Percentiles rank a stretch among this genome's conserved stretches.
Evolutionary conservation across 2,329 filamentous ascomycete species (phyloP).

Genomic region (Trichoderma polysporum): DNA sequence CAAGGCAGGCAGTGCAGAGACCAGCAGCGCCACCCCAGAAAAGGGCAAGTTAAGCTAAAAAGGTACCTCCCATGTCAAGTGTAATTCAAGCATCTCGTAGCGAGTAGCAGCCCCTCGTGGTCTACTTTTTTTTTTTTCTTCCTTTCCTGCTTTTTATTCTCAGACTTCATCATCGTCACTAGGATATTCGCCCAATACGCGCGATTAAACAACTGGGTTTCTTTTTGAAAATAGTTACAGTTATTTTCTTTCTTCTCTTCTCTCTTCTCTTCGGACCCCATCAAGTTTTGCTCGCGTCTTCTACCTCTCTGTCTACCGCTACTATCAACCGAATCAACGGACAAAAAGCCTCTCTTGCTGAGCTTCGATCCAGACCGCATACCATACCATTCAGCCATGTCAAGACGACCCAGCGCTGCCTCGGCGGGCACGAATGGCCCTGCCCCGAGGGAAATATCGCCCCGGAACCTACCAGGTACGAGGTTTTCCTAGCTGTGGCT

Average conservation of each 20-base stretch:
- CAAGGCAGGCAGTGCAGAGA: not conserved
- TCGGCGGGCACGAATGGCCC: slow-evolving; percentile 30
- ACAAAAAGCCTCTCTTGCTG: not conserved
- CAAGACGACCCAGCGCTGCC: slow-evolving; percentile 56
- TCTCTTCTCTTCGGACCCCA: not conserved
- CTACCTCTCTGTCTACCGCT: not conserved
- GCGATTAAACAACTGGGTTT: not conserved
- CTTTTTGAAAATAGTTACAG: not conserved
- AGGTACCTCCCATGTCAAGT: not conserved
- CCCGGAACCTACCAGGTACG: slow-evolving; percentile 37
- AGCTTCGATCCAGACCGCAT: not conserved
- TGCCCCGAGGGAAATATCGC: slow-evolving; percentile 31
- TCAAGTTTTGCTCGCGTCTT: not conserved
- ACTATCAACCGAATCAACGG: not conserved
- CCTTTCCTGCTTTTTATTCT: not conserved
- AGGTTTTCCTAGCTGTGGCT: not conserved
- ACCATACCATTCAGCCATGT: slow-evolving; percentile 47
- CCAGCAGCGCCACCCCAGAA: not conserved
- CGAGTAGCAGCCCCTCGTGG: slow-evolving; percentile 7
- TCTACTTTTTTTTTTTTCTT: not conserved
- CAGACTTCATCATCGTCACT: not conserved
- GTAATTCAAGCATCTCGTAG: not conserved
- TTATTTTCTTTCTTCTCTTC: not conserved
- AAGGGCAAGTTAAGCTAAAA: not conserved
- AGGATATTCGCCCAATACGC: not conserved